Base-by-base conservation (phyloP, 2,329 filamentous ascomycete genomes). In the Ustulina deusta region DNA sequence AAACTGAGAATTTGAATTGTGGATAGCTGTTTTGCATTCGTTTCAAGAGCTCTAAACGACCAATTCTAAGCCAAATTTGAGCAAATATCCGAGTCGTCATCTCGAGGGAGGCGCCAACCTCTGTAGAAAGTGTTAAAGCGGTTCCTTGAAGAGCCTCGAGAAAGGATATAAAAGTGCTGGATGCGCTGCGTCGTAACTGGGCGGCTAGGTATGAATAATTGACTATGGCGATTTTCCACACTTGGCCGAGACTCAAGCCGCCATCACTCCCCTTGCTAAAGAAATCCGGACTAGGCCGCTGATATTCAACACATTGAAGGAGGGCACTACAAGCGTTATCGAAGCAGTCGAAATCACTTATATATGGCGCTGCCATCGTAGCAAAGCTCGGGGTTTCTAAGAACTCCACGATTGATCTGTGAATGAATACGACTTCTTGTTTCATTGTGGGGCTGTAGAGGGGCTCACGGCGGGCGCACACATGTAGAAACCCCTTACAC, bases 341-440 rank as follows among this genome's bases (percentile, higher is more conserved):
- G 10, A 52, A 64, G 54, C 25, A 59, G 13, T 56, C 11, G 36
- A 56, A 61, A 6, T 29, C 38, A 3, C 6, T 34, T 15, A 38
- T 2, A 29, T 65, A 55, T 17, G 48, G 49, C 1, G 2, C 2
- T 22, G 40, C n/a, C 32, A 40, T 48, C 27, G 61, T 6, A 11
- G 32, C 13, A 20, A 60, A 34, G 15, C 29, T 17, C 15, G 55
- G 27, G 6, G 54, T 64, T 59, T 65, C 63, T 11, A 65, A 34
- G 4, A 65, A 65, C n/a, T 65, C 63, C 3, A 61, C 38, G 22
- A 65, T n/a, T 40, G 63, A 65, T 29, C 63, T 27, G 42, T 65
- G 63, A 40, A 38, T 65, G 13, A 61, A 56, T 15, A 61, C 25
- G 5, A 65, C 63, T 20, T 17, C 1, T 22, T 36, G 22, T 6